A percentile compares a stretch with the other conserved stretches of the same genome.
Conservation (phyloP, 2,329 filamentous ascomycete genomes). For the Penicillium sp. region DNA sequence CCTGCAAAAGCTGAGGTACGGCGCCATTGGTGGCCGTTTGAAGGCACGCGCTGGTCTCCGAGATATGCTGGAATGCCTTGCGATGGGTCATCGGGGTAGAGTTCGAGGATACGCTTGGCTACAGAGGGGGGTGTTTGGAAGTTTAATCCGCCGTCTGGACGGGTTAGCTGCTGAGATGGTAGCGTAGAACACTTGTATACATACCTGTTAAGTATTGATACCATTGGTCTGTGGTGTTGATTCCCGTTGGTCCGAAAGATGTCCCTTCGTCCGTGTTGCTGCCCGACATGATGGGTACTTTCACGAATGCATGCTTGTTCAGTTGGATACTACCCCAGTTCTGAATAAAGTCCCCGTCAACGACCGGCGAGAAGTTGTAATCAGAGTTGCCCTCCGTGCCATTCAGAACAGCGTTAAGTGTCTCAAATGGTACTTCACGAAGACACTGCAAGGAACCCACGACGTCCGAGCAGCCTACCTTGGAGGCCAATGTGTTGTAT, state of each 20-base stretch:
- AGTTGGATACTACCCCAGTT: conserved; percentile 56
- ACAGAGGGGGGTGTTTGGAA: conserved; percentile 23
- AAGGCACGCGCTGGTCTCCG: conserved; percentile 31
- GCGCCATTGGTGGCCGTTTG: conserved; percentile 51
- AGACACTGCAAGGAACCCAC: conserved; percentile 64
- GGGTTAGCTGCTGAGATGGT: conserved; percentile 7
- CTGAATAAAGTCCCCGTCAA: conserved; percentile 58
- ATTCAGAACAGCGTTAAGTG: conserved; percentile 56
- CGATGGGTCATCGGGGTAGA: conserved; percentile 54
- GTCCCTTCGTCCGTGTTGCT: conserved; percentile 66
- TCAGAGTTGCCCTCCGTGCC: conserved; percentile 35
- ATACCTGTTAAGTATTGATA: conserved; percentile 38
- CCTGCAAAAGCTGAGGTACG: conserved; percentile 55
- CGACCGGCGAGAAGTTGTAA: conserved; percentile 38
- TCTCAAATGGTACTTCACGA: conserved; percentile 57
- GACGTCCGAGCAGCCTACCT: conserved; percentile 58
- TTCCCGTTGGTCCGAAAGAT: conserved; percentile 51
- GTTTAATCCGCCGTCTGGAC: conserved; percentile 23
- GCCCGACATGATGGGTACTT: conserved; percentile 62
- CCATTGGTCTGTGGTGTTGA: conserved; percentile 57
- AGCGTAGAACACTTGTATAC: background rate
- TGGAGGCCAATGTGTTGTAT: conserved; percentile 61
- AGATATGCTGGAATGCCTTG: conserved; percentile 50
- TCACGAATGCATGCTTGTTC: conserved; percentile 57
- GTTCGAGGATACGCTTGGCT: conserved; percentile 44